Conservation (phyloP, 2,329 filamentous ascomycete genomes). For the Clathrospora elynae region DNA sequence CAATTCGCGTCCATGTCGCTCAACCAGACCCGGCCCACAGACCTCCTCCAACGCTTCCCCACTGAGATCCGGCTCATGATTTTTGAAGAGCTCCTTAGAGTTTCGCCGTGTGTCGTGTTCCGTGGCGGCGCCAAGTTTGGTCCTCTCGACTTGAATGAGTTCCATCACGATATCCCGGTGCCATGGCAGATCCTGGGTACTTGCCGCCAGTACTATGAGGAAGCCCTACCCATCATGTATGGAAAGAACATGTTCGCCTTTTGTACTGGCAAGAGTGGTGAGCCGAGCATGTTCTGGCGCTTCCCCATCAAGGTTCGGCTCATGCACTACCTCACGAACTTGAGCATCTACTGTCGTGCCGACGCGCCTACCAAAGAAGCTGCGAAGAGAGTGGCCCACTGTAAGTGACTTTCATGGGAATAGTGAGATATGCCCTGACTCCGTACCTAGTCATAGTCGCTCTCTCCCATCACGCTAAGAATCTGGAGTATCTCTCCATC, state of each 20-base stretch:
- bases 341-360: conserved; percentile 22
- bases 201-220: conserved; percentile 23
- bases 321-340: conserved; percentile 16
- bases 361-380: conserved; percentile 15
- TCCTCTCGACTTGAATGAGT: conserved; percentile 15
- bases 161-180: conserved; percentile 9
- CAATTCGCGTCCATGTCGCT: not conserved
- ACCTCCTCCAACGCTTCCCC: conserved; percentile 9
- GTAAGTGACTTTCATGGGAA: too few species aligned
- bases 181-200: conserved; percentile 28
- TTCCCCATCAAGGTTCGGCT: conserved; percentile 20
- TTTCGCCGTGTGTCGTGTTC: conserved; percentile 13
- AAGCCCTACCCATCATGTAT: conserved; percentile 24
- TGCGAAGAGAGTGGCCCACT: conserved; percentile 16
- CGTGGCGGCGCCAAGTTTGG: conserved; percentile 19
- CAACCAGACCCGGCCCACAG: not conserved
- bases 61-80: conserved; percentile 28
- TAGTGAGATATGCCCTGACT: too few species aligned
- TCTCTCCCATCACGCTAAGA: conserved; percentile 9
- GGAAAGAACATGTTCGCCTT: conserved; percentile 23
- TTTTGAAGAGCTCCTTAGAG: conserved; percentile 22
- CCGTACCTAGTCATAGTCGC: conserved; percentile 23
- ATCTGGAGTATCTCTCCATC: conserved; percentile 17
- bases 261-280: conserved; percentile 18
- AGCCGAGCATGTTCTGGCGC: conserved; percentile 19